phyloP scores from a whole-genome alignment of 495 filamentous ascomycete genomes.

The Xylaria flabelliformis region DNA sequence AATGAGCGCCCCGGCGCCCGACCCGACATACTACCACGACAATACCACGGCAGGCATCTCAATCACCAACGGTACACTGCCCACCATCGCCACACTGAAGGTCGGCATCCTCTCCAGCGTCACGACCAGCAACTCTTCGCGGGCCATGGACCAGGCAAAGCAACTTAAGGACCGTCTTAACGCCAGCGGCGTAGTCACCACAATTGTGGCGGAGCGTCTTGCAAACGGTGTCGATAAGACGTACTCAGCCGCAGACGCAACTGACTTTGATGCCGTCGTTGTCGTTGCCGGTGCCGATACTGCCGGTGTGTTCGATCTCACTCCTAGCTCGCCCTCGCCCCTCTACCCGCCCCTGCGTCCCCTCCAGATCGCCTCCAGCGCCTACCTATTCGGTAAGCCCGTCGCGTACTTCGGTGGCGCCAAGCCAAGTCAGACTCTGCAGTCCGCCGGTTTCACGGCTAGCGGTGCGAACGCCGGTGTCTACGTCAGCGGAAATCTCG shows the following conservation, averaged over 20 bases:
- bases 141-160: constrained; percentile 53
- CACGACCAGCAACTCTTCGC: constrained; percentile 25
- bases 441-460: constrained; percentile 46
- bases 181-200: constrained; percentile 57
- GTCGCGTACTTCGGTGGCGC: constrained; percentile 65
- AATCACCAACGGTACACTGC: constrained; percentile 63
- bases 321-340: constrained; percentile 48
- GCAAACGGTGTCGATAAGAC: constrained; percentile 66
- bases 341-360: constrained; percentile 71
- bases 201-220: constrained; percentile 69
- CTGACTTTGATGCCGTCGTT: constrained; percentile 73
- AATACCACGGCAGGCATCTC: constrained; percentile 70
- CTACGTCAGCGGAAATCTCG: constrained; percentile 47
- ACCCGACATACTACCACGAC: constrained; percentile 70
- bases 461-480: constrained; percentile 55
- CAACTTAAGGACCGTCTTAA: constrained; percentile 55
- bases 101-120: constrained; percentile 70
- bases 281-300: constrained; percentile 62
- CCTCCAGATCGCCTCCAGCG: constrained; percentile 68
- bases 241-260: constrained; percentile 73
- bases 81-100: constrained; percentile 67
- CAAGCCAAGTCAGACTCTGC: constrained; percentile 45
- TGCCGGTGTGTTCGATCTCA: constrained; percentile 51
- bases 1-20: constrained; percentile 61
- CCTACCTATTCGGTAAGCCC: constrained; percentile 76